Conservation (phyloP, 1,139 yeast species). For the Pneumocystis murina region DNA sequence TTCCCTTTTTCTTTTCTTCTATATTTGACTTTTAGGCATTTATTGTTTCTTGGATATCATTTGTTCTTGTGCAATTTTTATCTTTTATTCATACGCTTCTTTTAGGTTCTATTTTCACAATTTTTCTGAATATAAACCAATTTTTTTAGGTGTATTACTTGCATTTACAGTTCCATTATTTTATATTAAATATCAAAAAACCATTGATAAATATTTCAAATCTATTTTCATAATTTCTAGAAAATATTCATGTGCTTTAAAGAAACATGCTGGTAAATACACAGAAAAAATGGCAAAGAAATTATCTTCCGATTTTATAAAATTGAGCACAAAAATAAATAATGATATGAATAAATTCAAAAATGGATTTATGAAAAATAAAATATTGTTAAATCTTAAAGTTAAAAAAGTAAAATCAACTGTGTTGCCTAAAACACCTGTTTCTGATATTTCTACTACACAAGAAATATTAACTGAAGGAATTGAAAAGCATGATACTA, state of each 20-base stretch:
- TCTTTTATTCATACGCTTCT: background rate
- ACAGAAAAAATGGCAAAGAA: background rate
- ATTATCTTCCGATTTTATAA: background rate
- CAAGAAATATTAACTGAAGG: background rate
- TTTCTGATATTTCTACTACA: background rate
- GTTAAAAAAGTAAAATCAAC: background rate
- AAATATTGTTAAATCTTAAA: background rate
- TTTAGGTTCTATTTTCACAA: background rate
- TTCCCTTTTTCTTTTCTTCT: slow-evolving; percentile 43
- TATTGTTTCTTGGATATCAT: background rate
- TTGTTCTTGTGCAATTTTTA: background rate
- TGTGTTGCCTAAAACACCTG: background rate
- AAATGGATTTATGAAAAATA: background rate
- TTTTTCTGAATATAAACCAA: background rate
- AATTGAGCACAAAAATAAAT: background rate
- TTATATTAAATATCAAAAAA: slow-evolving; percentile 10
- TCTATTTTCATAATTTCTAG: background rate
- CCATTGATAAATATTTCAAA: slow-evolving; percentile 14
- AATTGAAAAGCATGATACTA: background rate
- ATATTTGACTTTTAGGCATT: slow-evolving; percentile 22
- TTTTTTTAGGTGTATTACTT: background rate
- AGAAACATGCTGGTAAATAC: background rate
- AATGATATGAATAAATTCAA: background rate
- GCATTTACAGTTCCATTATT: background rate
- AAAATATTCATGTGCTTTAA: background rate